These are phyloP conservation scores for Rhodotorula sp. DNA, from an alignment of 1,284 basidiomycete genomes.

Conservation along the genomic window DNA sequence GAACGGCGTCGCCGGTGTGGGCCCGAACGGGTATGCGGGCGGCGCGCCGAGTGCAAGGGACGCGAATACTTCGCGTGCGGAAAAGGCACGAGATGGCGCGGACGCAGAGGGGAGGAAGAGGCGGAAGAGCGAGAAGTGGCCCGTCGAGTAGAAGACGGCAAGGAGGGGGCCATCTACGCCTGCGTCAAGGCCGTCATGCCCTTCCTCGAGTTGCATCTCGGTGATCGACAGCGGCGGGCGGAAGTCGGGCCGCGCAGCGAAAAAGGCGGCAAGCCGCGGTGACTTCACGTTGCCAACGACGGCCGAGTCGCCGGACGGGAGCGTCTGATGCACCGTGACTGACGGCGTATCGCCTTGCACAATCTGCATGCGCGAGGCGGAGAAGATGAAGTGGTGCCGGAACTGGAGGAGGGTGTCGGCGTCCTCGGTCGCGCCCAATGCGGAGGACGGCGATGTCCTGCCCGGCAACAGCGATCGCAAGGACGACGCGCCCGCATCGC, in stretches of 20 bases:
- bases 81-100: neutral
- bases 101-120: slow-evolving; percentile 13
- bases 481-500: neutral
- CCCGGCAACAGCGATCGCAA: neutral
- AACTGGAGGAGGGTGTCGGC: slow-evolving; percentile 30
- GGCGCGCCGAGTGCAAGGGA: slow-evolving; percentile 12
- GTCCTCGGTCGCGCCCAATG: neutral
- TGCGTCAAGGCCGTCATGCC: neutral
- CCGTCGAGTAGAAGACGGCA: slow-evolving; percentile 46
- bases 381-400: slow-evolving; percentile 14
- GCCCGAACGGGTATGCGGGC: neutral
- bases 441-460: neutral
- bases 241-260: slow-evolving; percentile 10
- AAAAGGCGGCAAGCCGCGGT: neutral
- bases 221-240: slow-evolving; percentile 22
- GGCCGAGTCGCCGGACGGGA: slow-evolving; percentile 7
- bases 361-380: slow-evolving; percentile 1
- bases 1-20: neutral
- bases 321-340: slow-evolving; percentile 23
- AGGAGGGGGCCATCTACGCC: slow-evolving; percentile 17
- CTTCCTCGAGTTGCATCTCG: slow-evolving; percentile 41
- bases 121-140: slow-evolving; percentile 46
- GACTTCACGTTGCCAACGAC: slow-evolving; percentile 27
- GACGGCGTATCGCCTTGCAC: slow-evolving; percentile 2
- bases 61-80: slow-evolving; percentile 13